Conservation (phyloP, 106 monocot genomes). For the Dioscorea zingiberensis region DNA sequence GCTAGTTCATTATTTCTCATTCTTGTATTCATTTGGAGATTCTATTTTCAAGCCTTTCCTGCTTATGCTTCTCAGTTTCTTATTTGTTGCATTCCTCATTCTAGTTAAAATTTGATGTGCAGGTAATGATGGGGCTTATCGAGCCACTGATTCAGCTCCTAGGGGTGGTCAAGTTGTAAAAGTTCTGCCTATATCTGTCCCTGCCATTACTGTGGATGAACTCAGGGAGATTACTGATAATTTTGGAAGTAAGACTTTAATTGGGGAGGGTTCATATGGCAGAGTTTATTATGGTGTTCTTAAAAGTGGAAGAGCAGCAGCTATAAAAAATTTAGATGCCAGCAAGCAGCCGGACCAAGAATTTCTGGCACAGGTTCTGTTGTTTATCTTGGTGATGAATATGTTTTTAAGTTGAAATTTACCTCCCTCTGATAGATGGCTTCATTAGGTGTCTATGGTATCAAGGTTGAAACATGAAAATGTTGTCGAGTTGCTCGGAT, state of each 20-base stretch:
- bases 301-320: slow-evolving; percentile 34
- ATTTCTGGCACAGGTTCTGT: slow-evolving; percentile 43
- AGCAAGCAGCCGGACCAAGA: slow-evolving; percentile 70
- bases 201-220: slow-evolving; percentile 42
- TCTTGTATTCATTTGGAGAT: not conserved
- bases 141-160: slow-evolving; percentile 20
- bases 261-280: slow-evolving; percentile 71
- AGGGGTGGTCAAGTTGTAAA: slow-evolving; percentile 25
- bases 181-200: slow-evolving; percentile 41
- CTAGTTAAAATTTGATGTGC: not conserved
- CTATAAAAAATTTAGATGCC: slow-evolving; percentile 60
- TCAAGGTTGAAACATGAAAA: slow-evolving; percentile 21
- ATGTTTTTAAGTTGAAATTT: not conserved
- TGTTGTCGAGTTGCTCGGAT: slow-evolving; percentile 15
- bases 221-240: slow-evolving; percentile 48
- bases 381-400: not conserved
- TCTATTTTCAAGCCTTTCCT: too few species aligned
- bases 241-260: slow-evolving; percentile 39
- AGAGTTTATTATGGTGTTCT: slow-evolving; percentile 53
- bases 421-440: not conserved
- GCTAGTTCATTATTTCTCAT: too few species aligned
- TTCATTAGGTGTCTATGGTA: slow-evolving; percentile 28
- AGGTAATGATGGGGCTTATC: slow-evolving; percentile 19
- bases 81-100: not conserved
- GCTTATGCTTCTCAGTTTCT: too few species aligned